Evolutionary conservation across 2,329 filamentous ascomycete species (phyloP), one percentile per base, ranked within the genome.

Genomic region (Neofusicoccum cordaticola): DNA sequence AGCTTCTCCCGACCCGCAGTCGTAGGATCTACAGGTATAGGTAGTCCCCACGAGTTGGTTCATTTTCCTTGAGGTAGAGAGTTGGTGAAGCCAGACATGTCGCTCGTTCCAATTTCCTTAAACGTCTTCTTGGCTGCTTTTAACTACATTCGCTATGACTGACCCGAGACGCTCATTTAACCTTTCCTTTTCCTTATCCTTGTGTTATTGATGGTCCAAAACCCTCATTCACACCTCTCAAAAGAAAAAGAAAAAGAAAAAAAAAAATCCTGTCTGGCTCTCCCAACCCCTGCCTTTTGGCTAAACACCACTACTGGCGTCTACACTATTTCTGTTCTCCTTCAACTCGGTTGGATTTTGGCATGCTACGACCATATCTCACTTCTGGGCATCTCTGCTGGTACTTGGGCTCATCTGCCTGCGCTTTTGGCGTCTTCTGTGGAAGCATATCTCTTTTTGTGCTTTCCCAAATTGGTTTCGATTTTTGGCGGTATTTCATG

Each of bases 61-160:
- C 13, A 15, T 15, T 47, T 19, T 4, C 56, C n/a, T 35, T 12
- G 41, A 60, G 42, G 56, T 47, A 12, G 42, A 47, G 56, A 37
- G 58, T 50, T 51, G 58, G 19, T 42, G 58, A 62, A 58, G 52
- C 34, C 52, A 51, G 51, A 64, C 62, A 64, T 64, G 62, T 58
- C 51, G 19, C 51, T 64, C 62, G 22, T 58, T 64, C 22, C 17
- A 13, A 47, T 64, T 58, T 64, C 62, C 62, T 58, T 64, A 42
- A 11, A 15, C 27, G 27, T 47, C 34, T 39, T 57, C 13, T 6
- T 45, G 27, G 51, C 41, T 45, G 48, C 60, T 63, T 44, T 52
- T 35, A 27, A 48, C 60, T 35, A 12, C 42, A 37, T 37, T 35
- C 35, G 17, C 39, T 34, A 50, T 9, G 51, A 64, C 62, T 64